Conservation (phyloP, 306 rosid genomes). For the Castanospermum australe region DNA sequence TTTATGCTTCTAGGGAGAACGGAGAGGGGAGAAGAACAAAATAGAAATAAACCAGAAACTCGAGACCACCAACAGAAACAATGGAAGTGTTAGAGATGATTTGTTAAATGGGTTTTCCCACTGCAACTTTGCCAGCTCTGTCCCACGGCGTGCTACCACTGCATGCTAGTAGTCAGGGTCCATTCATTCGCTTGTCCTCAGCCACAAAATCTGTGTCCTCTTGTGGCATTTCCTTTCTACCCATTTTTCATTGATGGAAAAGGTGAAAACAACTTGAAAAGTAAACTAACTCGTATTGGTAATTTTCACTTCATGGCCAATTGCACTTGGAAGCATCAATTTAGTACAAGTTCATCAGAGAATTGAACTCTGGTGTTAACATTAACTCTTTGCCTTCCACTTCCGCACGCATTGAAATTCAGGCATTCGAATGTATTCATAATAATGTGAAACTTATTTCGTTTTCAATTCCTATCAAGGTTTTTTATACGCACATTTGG, state of each 20-base stretch:
- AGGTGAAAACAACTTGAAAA: neutral
- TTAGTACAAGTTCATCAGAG: neutral
- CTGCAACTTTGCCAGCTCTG: constrained; percentile 30
- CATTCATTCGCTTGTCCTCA: constrained; percentile 20
- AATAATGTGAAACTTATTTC: neutral
- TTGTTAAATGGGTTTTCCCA: constrained; percentile 13
- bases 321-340: neutral
- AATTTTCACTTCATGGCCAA: neutral
- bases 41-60: neutral
- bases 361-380: neutral
- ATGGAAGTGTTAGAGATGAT: constrained; percentile 2
- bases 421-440: neutral
- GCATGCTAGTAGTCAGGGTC: constrained; percentile 16
- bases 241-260: neutral
- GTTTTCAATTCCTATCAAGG: neutral
- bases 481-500: neutral
- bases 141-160: neutral
- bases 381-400: too few species aligned
- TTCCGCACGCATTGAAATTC: neutral
- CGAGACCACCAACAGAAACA: constrained; percentile 5
- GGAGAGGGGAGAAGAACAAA: neutral
- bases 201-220: neutral
- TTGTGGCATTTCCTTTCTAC: neutral
- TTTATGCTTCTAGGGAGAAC: constrained; percentile 2
- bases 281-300: neutral